A percentile compares a stretch with the other conserved stretches of the same genome.
phyloP scores from a whole-genome alignment of 176 grass and related monocot genomes.

The Raddia guianensis region DNA sequence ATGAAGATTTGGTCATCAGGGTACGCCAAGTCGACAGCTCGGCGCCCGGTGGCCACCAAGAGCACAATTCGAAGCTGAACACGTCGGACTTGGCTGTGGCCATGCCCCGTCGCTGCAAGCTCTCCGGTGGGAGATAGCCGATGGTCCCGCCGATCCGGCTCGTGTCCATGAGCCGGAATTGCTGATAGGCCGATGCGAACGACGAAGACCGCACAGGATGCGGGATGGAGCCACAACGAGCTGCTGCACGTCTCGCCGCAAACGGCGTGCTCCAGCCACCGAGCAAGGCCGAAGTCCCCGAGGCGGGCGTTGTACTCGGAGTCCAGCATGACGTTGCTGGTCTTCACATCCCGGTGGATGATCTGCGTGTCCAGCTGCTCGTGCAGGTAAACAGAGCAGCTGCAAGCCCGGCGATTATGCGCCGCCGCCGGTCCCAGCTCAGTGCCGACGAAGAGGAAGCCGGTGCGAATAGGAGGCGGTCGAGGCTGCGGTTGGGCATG shows the following conservation, averaged over 20 bases:
- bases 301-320: slow-evolving; percentile 83
- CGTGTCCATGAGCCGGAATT: slow-evolving; percentile 82
- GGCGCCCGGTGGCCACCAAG: slow-evolving; percentile 69
- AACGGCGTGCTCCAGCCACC: slow-evolving; percentile 80
- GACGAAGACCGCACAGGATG: slow-evolving; percentile 39
- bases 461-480: slow-evolving; percentile 66
- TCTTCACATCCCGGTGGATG: slow-evolving; percentile 91
- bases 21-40: slow-evolving; percentile 73
- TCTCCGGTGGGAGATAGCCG: slow-evolving; percentile 94
- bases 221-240: slow-evolving; percentile 18
- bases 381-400: slow-evolving; percentile 81
- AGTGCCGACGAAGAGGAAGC: slow-evolving; percentile 29
- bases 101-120: slow-evolving; percentile 58
- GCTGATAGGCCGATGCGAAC: slow-evolving; percentile 50
- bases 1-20: slow-evolving; percentile 91
- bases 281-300: slow-evolving; percentile 84
- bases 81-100: slow-evolving; percentile 86
- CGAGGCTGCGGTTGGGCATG: slow-evolving; percentile 96
- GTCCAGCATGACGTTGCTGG: slow-evolving; percentile 98
- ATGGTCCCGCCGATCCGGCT: slow-evolving; percentile 91
- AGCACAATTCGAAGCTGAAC: slow-evolving; percentile 94
- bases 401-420: slow-evolving; percentile 66
- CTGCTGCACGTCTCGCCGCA: slow-evolving; percentile 10
- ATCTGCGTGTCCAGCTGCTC: slow-evolving; percentile 95
- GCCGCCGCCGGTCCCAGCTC: slow-evolving; percentile 58